Conservation (phyloP, 441 rosid species). For the Adansonia rubrostipa region DNA sequence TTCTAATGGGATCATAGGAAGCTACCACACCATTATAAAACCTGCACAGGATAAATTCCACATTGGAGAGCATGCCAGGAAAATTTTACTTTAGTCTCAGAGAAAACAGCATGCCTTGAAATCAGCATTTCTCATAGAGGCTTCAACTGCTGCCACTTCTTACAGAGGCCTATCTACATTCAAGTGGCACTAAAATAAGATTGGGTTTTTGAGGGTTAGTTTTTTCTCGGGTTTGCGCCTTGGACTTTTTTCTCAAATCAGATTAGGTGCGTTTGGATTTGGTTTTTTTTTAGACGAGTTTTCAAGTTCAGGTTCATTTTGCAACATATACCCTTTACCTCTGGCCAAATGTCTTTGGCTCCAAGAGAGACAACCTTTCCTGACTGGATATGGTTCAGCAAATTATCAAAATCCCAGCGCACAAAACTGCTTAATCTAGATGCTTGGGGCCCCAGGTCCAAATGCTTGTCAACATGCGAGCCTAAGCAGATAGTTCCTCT, state of each 20-base stretch:
- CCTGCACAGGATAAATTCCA: slow-evolving; percentile 42
- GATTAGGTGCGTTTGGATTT: too few species aligned
- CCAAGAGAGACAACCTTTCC: neutral
- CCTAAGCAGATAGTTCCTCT: neutral
- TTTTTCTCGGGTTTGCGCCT: too few species aligned
- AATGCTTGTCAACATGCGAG: neutral
- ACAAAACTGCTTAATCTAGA: neutral
- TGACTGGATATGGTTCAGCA: neutral
- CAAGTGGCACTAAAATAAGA: too few species aligned
- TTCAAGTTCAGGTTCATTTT: too few species aligned
- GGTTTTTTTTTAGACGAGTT: too few species aligned
- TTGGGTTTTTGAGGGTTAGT: too few species aligned
- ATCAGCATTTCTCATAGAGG: neutral
- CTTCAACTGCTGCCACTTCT: neutral
- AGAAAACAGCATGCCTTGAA: neutral
- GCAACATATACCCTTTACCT: too few species aligned
- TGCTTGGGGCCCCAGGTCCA: neutral
- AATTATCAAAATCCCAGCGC: neutral
- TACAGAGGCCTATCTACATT: too few species aligned
- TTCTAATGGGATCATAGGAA: slow-evolving; percentile 45
- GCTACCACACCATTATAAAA: slow-evolving; percentile 66
- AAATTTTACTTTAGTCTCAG: neutral
- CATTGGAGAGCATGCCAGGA: neutral
- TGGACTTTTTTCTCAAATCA: too few species aligned
- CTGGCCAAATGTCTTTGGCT: too few species aligned